phyloP scores from a whole-genome alignment of 2,329 filamentous ascomycete species.

The Phialophora expanda region DNA sequence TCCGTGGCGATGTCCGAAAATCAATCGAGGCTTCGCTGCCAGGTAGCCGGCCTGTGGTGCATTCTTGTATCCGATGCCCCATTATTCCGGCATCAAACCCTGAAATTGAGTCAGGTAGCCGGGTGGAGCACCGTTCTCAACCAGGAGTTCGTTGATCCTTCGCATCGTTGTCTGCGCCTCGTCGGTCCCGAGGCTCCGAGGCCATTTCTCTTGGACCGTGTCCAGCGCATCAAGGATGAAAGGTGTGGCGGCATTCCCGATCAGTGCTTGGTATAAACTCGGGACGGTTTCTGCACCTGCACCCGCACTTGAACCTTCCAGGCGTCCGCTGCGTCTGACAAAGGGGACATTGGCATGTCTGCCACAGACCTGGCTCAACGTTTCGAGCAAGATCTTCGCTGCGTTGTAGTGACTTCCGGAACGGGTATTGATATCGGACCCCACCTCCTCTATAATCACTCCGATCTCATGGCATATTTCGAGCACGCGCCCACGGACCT shows the following conservation, averaged over 20 bases:
- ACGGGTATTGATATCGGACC: constrained; percentile 10
- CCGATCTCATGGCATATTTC: constrained; percentile 17
- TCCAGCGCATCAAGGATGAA: constrained; percentile 28
- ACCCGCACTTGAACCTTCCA: not conserved
- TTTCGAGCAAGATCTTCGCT: constrained; percentile 17
- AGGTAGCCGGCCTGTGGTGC: not conserved
- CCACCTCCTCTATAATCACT: constrained; percentile 11
- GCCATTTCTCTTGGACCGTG: constrained; percentile 17
- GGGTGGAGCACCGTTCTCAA: constrained; percentile 12
- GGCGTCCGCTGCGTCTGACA: constrained; percentile 15
- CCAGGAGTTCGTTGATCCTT: not conserved
- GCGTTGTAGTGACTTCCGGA: constrained; percentile 16
- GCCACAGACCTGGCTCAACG: constrained; percentile 18
- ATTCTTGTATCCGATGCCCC: not conserved
- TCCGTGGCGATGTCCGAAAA: not conserved
- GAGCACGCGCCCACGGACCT: not conserved
- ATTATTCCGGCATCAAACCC: not conserved
- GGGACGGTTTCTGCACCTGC: constrained; percentile 4
- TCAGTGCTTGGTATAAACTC: constrained; percentile 24
- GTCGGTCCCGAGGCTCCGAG: not conserved
- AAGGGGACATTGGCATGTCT: constrained; percentile 10
- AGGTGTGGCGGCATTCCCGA: constrained; percentile 9
- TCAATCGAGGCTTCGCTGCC: no score
- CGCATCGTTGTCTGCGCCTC: constrained; percentile 5
- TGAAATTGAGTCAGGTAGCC: constrained; percentile 12